Evolutionary conservation across 805 yeast genomes (phyloP).

Genomic region (Myxozyma monticola): DNA sequence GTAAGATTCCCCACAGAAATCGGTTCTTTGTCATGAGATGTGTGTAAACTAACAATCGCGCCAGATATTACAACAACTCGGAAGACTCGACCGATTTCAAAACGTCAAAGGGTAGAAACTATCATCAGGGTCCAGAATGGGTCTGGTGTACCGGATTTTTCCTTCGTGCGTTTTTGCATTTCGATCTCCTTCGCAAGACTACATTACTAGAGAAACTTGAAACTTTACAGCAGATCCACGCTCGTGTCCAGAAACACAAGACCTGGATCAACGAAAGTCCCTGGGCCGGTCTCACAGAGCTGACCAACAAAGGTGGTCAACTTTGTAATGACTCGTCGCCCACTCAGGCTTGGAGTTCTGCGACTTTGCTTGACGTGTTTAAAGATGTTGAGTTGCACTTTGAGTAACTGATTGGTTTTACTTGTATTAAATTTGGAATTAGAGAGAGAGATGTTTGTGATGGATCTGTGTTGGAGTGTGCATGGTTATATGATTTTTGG

Average conservation of each 20-base stretch:
- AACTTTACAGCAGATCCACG: slow-evolving; percentile 58
- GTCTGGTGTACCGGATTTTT: slow-evolving; percentile 89
- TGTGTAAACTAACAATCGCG: neutral
- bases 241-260: slow-evolving; percentile 63
- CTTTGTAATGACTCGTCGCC: slow-evolving; percentile 86
- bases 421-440: too few species aligned
- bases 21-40: neutral
- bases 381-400: slow-evolving; percentile 46
- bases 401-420: neutral
- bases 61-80: slow-evolving; percentile 65
- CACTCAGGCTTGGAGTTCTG: slow-evolving; percentile 95
- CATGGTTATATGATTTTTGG: too few species aligned
- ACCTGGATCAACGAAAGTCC: slow-evolving; percentile 70
- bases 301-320: slow-evolving; percentile 85
- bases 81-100: slow-evolving; percentile 84
- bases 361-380: slow-evolving; percentile 79
- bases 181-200: slow-evolving; percentile 49
- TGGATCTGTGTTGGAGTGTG: too few species aligned
- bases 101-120: slow-evolving; percentile 91
- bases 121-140: slow-evolving; percentile 99
- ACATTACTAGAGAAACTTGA: slow-evolving; percentile 48
- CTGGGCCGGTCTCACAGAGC: slow-evolving; percentile 93
- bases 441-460: too few species aligned
- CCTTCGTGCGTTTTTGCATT: slow-evolving; percentile 68
- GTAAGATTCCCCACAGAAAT: neutral